Base-by-base conservation (phyloP, 148 eudicot species). In the Camellia japonica region DNA sequence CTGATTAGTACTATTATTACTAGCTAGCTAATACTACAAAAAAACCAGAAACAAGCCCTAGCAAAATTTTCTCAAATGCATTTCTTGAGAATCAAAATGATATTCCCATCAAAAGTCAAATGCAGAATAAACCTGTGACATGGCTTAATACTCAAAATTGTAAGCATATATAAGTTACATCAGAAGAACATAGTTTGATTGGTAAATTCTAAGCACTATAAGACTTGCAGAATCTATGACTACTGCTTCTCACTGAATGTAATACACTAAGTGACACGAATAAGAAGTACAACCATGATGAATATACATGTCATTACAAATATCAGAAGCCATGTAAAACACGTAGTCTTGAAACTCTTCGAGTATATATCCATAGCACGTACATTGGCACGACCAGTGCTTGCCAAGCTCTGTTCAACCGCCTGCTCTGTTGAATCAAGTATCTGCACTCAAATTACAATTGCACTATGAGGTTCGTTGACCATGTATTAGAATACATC, bases 401-500 rank as follows among this genome's bases (percentile, higher is more conserved):
- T 91, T 68, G 97, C 99, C 89, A 95, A 88, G 89, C 99, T 93
- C 19, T 90, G 90, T 78, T 95, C 98, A 59, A 95, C 89, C n/a
- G 99, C 99, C 84, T 91, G 84, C 87, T 95, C 97, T 15, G 98
- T 93, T 13, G 99, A 95, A 84, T 92, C 99, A 62, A 95, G 93
- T 79, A 93, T 88, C 99, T 93, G 92, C 82, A 80, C 1, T 71
- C 80, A 76, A 18, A 73, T 69, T 9, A 68, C 12, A 77, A 19
- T 13, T 23, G 71, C 65, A 58, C n/a, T 16, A 44, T 74, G 5
- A 43, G 56, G n/a, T 18, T 49, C 14, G 74, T 71, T 2, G 43
- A 15, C 19, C 44, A 23, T 15, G 18, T 71, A 42, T 19, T 38
- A 20, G 10, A 52, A n/a, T 51, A 20, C 9, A 71, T 71, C 15